Evolutionary conservation across 2,329 filamentous ascomycete species (phyloP), one percentile per base, ranked within the genome.

Genomic region (Biscogniauxia sp.): DNA sequence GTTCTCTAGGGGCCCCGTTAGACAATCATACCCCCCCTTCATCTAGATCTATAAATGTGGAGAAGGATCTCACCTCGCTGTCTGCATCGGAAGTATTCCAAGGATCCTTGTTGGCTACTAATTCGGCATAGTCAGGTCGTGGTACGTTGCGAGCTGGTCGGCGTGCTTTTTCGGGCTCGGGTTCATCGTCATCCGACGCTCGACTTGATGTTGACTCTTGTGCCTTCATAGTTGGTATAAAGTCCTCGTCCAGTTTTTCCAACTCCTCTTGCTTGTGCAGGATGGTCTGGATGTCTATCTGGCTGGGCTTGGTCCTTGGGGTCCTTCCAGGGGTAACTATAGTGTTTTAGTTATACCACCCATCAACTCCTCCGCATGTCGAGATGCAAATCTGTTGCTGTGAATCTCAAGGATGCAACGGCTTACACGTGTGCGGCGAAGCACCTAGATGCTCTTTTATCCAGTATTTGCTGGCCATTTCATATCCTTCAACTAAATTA

Each of bases 391-490:
- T 45, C 37, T 45, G 37, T 45, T n/a, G 6, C 37, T 45, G 37
- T n/a, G 11, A 45, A 45, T 41, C 37, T 45, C 37, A 45, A 45
- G 37, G 37, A 41, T 32, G n/a, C 15, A 20, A 53, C 51, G 26
- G 68, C 70, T 58, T 60, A 72, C 70, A 72, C 17, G 65, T 72
- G 45, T 72, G 70, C 8, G 69, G 68, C 17, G 55, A 58, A 23
- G 55, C 23, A 23, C 69, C 67, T n/a, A 71, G 61, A 58, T 72
- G 70, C 54, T 71, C 69, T 53, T 58, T 66, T 20, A 70, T 64
- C 70, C 70, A 72, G 55, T 71, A 70, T 56, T 69, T 72, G 53
- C 67, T 69, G 6, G 65, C 69, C 66, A 70, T 56, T n/a, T 64
- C 68, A 2, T 57, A 61, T 28, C 69, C 69, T 52, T 68, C 66